phyloP scores from a whole-genome alignment of 495 filamentous ascomycete species.

The Xylaria palmicola region DNA sequence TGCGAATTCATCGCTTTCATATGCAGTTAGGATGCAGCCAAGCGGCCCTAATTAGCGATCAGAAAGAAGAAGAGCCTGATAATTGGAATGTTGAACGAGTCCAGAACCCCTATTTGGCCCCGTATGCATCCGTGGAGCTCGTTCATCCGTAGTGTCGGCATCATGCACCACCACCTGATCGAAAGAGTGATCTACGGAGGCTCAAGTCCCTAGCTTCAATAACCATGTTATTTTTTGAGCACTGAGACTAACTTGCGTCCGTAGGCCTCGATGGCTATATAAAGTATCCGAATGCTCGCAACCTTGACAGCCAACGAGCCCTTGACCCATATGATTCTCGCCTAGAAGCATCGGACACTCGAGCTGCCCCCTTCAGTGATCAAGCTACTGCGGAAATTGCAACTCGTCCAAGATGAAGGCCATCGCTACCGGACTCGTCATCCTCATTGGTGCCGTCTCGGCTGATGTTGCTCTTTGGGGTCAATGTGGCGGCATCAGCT shows the following conservation, averaged over 20 bases:
- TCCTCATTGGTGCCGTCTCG: conserved; percentile 18
- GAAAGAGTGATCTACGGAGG: conserved; percentile 10
- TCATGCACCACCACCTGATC: not conserved
- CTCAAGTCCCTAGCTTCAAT: not conserved
- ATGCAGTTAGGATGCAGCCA: not conserved
- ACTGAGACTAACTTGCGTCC: not conserved
- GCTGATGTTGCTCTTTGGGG: conserved; percentile 30
- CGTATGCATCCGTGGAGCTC: conserved; percentile 24
- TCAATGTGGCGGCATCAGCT: conserved; percentile 52
- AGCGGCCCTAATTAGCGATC: not conserved
- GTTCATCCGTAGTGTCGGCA: conserved; percentile 19
- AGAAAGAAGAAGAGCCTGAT: not conserved
- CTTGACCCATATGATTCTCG: not conserved
- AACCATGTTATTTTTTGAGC: not conserved
- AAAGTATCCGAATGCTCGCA: not conserved
- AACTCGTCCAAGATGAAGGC: conserved; percentile 25
- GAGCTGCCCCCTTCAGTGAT: not conserved
- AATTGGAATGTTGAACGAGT: not conserved
- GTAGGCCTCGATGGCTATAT: not conserved
- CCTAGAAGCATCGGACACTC: not conserved
- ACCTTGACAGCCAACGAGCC: not conserved
- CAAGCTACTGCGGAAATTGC: not conserved
- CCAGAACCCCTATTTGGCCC: conserved; percentile 6
- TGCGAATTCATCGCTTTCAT: not conserved
- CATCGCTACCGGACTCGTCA: conserved; percentile 18